phyloP scores from a whole-genome alignment of 2,329 filamentous ascomycete species.

The Aspergillus tamarii region DNA sequence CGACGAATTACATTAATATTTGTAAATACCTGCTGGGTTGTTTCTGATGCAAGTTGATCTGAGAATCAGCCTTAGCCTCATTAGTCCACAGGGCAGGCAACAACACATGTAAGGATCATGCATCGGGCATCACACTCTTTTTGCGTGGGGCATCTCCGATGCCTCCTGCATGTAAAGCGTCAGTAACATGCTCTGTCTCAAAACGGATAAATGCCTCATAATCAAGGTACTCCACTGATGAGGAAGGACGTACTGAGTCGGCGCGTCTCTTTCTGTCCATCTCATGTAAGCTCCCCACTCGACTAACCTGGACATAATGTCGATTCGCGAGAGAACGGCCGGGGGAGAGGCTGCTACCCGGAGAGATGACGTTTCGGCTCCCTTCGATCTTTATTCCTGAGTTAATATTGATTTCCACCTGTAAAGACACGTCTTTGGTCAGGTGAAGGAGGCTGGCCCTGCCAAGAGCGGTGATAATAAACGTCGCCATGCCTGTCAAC shows the following conservation, averaged over 20 bases:
- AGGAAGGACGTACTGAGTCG: slow-evolving; percentile 26
- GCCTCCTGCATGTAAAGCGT: not conserved
- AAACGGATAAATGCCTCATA: not conserved
- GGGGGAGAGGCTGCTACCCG: slow-evolving; percentile 14
- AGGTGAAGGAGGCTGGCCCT: slow-evolving; percentile 20
- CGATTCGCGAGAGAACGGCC: not conserved
- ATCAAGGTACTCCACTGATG: not conserved
- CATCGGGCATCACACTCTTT: not conserved
- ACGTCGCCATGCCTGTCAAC: slow-evolving; percentile 29
- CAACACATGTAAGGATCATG: not conserved
- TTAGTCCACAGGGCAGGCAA: not conserved
- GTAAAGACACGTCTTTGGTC: slow-evolving; percentile 9
- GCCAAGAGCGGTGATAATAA: slow-evolving; percentile 28
- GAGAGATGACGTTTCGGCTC: slow-evolving; percentile 30
- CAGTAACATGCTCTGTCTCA: not conserved
- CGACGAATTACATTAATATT: not conserved
- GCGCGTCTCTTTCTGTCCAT: slow-evolving; percentile 24
- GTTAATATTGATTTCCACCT: slow-evolving; percentile 32
- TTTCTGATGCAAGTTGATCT: not conserved
- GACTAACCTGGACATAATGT: not conserved
- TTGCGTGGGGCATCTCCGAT: not conserved
- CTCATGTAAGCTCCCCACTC: not conserved
- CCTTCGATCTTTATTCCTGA: slow-evolving; percentile 35
- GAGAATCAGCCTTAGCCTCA: not conserved
- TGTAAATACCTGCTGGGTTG: not conserved